phyloP scores from a whole-genome alignment of 2,329 filamentous ascomycete species.

The Nothopassalora personata region DNA sequence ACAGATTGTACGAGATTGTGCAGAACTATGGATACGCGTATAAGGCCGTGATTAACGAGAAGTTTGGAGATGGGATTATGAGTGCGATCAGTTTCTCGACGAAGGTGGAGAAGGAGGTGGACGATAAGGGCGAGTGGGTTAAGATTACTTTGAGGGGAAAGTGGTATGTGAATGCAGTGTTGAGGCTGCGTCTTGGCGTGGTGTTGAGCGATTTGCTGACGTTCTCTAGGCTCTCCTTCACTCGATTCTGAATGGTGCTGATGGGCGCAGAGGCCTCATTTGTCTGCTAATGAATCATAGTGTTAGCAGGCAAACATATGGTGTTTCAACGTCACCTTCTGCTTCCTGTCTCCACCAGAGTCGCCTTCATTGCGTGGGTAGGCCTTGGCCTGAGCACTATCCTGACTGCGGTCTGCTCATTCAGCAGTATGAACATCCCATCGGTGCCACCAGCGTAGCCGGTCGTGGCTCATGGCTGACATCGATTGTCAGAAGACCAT shows the following conservation, averaged over 20 bases:
- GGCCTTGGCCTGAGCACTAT: too few relatives aligned
- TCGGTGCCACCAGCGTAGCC: too few relatives aligned
- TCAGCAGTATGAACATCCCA: too few relatives aligned
- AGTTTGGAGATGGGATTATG: conserved; percentile 80
- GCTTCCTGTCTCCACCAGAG: too few relatives aligned
- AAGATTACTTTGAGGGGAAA: conserved; percentile 79
- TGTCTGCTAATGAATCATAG: not conserved
- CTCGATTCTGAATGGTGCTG: conserved; percentile 38
- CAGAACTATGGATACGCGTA: conserved; percentile 97
- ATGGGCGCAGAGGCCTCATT: not conserved
- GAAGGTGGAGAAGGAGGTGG: conserved; percentile 77
- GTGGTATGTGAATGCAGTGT: conserved; percentile 50
- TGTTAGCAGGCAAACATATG: not conserved
- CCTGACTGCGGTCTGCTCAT: too few relatives aligned
- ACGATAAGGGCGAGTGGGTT: conserved; percentile 78
- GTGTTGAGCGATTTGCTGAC: conserved; percentile 8
- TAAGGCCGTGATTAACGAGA: conserved; percentile 93
- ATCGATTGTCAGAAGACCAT: too few relatives aligned
- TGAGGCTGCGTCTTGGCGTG: not conserved
- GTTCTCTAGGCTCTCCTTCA: conserved; percentile 42
- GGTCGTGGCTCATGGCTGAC: too few relatives aligned
- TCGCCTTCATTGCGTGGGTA: too few relatives aligned
- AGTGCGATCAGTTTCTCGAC: conserved; percentile 88
- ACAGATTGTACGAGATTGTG: conserved; percentile 86
- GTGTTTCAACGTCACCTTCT: too few relatives aligned